These are phyloP conservation scores for Phytophthora quininea DNA, from an alignment of 352 stramenopile genomes.

Conservation along the genomic window DNA sequence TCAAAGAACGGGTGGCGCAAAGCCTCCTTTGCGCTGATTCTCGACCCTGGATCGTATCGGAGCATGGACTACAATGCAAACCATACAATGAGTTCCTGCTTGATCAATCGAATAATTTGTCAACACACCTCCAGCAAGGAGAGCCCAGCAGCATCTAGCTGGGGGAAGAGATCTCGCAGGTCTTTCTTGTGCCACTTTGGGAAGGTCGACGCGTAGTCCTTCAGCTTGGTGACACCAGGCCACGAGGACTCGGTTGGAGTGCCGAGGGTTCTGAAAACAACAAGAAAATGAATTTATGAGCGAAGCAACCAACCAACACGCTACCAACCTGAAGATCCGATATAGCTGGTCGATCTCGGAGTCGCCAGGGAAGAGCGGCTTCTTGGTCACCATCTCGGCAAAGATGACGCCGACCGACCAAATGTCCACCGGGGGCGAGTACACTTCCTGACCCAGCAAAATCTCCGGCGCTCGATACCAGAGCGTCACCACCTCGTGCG, in stretches of 20 bases:
- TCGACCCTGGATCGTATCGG: conserved; percentile 66
- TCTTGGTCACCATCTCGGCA: conserved; percentile 85
- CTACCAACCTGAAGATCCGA: conserved; percentile 75
- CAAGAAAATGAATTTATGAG: no score
- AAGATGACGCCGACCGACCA: conserved; percentile 90
- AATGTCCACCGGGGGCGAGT: conserved; percentile 87
- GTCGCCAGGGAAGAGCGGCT: conserved; percentile 81
- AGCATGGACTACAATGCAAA: conserved; percentile 59
- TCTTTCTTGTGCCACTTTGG: conserved; percentile 95
- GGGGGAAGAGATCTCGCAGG: conserved; percentile 66
- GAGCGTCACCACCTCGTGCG: conserved; percentile 98
- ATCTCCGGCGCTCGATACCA: conserved; percentile 99
- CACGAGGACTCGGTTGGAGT: conserved; percentile 97
- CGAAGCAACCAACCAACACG: no score
- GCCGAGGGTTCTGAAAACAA: conserved; percentile 79
- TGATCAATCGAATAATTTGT: background rate
- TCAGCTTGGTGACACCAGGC: conserved; percentile 95
- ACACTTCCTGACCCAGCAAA: conserved; percentile 93
- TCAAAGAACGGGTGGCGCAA: conserved; percentile 88
- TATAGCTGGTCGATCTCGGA: conserved; percentile 91
- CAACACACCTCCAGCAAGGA: conserved; percentile 65
- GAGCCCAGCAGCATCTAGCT: conserved; percentile 60
- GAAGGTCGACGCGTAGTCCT: conserved; percentile 95
- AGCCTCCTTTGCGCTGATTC: conserved; percentile 85
- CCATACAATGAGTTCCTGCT: conserved; percentile 4